A percentile compares a stretch with the other conserved stretches of the same genome.
Conservation (phyloP, 371 early-diverging fungal species). For the Sporodiniella umbellata region DNA sequence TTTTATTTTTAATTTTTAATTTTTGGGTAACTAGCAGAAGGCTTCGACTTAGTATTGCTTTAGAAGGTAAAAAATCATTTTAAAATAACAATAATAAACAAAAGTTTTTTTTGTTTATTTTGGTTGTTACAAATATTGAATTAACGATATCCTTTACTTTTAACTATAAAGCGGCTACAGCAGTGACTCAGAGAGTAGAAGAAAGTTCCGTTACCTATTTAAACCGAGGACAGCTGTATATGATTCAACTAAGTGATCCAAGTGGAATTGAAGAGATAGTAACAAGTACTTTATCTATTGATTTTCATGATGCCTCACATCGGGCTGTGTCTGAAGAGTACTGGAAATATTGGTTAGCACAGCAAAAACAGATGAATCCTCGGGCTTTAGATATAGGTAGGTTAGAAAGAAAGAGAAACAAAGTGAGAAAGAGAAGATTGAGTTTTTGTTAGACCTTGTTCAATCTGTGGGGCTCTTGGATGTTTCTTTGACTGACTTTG, state of each 20-base stretch:
- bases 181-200: slow-evolving; percentile 27
- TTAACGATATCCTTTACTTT: slow-evolving; percentile 2
- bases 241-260: slow-evolving; percentile 47
- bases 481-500: slow-evolving; percentile 53
- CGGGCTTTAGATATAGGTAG: slow-evolving; percentile 65
- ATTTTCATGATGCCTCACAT: slow-evolving; percentile 76
- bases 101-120: neutral
- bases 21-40: slow-evolving; percentile 4
- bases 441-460: slow-evolving; percentile 26
- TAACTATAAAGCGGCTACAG: slow-evolving; percentile 16
- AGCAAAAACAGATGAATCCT: slow-evolving; percentile 60
- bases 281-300: slow-evolving; percentile 60
- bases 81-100: neutral
- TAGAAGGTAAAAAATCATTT: slow-evolving; percentile 21
- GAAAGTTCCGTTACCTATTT: slow-evolving; percentile 26
- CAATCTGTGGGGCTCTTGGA: slow-evolving; percentile 46
- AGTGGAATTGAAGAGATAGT: slow-evolving; percentile 42
- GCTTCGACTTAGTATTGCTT: slow-evolving; percentile 21
- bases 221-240: slow-evolving; percentile 55
- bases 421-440: neutral
- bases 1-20: no score
- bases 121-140: no score
- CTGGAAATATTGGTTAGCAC: slow-evolving; percentile 77
- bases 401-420: neutral
- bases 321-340: slow-evolving; percentile 64